Conservation (phyloP, 768 basidiomycete genomes). For the Lentinus brumalis region DNA sequence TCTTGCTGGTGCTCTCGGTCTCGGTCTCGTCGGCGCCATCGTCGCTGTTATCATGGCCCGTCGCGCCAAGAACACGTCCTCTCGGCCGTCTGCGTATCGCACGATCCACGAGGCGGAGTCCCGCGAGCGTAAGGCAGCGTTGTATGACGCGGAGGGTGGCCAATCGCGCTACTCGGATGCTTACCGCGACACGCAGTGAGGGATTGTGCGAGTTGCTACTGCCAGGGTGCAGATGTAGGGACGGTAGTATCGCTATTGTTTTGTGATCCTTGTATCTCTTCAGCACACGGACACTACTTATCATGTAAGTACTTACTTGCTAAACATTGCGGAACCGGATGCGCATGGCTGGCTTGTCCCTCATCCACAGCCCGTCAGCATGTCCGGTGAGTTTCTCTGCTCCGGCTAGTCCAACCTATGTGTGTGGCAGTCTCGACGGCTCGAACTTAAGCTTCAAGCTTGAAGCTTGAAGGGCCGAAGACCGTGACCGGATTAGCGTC, state of each 20-base stretch:
- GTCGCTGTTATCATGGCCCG: slow-evolving; percentile 4
- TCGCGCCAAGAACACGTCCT: background rate
- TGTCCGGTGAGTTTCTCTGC: too few species aligned
- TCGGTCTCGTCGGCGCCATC: slow-evolving; percentile 6
- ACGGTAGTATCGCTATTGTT: background rate
- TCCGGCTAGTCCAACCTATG: too few species aligned
- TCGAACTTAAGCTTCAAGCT: too few species aligned
- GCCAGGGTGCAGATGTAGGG: background rate
- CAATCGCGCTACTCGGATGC: slow-evolving; percentile 19
- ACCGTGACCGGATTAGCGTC: too few species aligned
- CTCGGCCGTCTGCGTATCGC: slow-evolving; percentile 16
- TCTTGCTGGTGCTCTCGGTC: background rate
- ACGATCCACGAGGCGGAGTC: slow-evolving; percentile 13
- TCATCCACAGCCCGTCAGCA: too few species aligned
- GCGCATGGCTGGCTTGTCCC: too few species aligned
- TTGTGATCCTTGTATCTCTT: background rate
- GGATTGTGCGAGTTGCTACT: background rate
- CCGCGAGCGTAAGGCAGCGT: slow-evolving; percentile 12
- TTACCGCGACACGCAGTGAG: slow-evolving; percentile 18
- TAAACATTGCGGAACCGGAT: too few species aligned
- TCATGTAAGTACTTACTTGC: too few species aligned
- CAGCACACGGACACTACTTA: background rate
- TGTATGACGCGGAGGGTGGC: slow-evolving; percentile 22
- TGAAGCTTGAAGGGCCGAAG: too few species aligned
- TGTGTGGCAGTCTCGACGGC: too few species aligned